Conservation (phyloP, 495 filamentous ascomycete species). For the Aspergillus mulundensis region DNA sequence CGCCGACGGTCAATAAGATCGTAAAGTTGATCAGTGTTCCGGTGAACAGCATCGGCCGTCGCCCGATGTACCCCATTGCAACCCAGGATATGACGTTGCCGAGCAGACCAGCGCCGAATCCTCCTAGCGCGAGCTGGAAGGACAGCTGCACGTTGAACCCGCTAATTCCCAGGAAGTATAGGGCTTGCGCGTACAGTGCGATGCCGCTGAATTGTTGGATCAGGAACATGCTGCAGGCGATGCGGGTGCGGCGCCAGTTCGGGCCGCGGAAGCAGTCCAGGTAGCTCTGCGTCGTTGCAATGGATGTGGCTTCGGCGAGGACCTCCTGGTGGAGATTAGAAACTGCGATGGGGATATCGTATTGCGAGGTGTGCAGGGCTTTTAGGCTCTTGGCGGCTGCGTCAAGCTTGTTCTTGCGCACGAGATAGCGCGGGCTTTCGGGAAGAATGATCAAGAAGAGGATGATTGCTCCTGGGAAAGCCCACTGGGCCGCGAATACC, state of each 20-base stretch:
- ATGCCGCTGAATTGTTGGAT: not conserved
- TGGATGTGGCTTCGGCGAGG: not conserved
- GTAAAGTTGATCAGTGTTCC: not conserved
- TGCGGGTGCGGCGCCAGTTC: not conserved
- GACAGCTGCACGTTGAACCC: not conserved
- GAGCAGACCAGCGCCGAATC: not conserved
- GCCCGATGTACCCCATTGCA: not conserved
- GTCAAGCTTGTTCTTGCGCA: not conserved
- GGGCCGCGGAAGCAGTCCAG: not conserved
- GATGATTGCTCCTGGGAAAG: not conserved
- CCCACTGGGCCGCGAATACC: not conserved
- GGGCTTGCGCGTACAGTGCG: not conserved
- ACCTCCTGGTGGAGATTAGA: too few relatives aligned
- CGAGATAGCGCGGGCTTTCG: constrained; percentile 1
- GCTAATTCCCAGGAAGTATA: not conserved
- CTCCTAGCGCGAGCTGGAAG: not conserved
- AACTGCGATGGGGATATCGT: not conserved
- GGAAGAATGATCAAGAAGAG: not conserved
- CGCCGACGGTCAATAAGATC: not conserved
- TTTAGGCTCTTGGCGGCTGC: not conserved
- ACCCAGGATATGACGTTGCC: not conserved
- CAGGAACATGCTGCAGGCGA: not conserved
- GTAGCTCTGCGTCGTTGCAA: not conserved
- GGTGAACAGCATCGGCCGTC: not conserved
- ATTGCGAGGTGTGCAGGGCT: not conserved